Base-by-base conservation (phyloP, 2,329 filamentous ascomycete species). In the Epichloe festucae region DNA sequence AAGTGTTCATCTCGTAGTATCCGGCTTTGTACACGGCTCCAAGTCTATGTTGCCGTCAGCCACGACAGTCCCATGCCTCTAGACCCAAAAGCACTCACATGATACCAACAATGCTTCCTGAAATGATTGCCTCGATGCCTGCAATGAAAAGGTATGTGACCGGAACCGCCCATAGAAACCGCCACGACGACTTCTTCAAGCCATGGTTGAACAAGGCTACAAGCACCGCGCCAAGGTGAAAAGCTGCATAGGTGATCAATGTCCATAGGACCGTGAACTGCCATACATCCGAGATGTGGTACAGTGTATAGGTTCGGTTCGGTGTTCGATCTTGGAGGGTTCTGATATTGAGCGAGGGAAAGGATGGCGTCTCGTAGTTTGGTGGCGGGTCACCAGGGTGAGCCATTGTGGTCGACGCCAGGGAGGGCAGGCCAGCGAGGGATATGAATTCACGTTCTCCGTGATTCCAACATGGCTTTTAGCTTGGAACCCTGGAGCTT, bases 1-100 rank as follows among this genome's bases (percentile, higher is more conserved):
- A 95, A 0, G 90, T 95, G 45, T 89, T 91, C 89, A 95, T 93
- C 60, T 82, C 76, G 64, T 91, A 95, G 67, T 85, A 88, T 43
- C 89, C 90, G 2, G 85, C 79, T 59, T 82, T 79, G 63, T 95
- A 95, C 38, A 91, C 79, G 8, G 84, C 87, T 12, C 87, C 88
- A 19, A 94, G 71, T 47, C 87, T 90, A 15, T 23, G 42, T 85
- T 89, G 19, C 10, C 15, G 36, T 42, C 36, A 51, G 43, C 19
- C 31, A 17, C 5, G 7, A 38, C 36, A 45, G 46, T 47, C 15
- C 11, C 17, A 44, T 17, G 49, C 15, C 12, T 21, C 5, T 7
- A 21, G 7, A n/a, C 15, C 7, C 11, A 10, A 40, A 19, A 10
- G 3, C 1, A 70, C 87, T 67, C 62, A 91, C 87, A 95, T 71